Percentiles rank a stretch among this genome's conserved stretches.
phyloP scores from a whole-genome alignment of 1,139 yeast genomes.

The Sugiyamaella sp. region DNA sequence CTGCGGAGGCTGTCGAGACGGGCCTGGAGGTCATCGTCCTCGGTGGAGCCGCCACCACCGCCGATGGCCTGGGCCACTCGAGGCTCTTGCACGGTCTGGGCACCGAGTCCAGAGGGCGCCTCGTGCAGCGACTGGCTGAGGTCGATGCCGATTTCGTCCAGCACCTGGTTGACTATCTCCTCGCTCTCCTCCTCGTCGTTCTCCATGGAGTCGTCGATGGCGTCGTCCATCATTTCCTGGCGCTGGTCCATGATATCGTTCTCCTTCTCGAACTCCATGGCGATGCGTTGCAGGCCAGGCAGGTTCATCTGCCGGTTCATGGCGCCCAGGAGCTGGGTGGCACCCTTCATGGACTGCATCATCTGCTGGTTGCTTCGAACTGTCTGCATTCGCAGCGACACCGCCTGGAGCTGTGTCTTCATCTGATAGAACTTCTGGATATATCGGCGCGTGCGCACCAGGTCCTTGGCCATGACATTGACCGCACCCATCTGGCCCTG shows the following conservation, averaged over 20 bases:
- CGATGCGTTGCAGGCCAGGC: slow-evolving; percentile 84
- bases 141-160: slow-evolving; percentile 95
- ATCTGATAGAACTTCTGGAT: slow-evolving; percentile 87
- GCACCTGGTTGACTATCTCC: slow-evolving; percentile 85
- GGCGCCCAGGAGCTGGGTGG: slow-evolving; percentile 78
- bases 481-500: slow-evolving; percentile 87
- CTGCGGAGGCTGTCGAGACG: slow-evolving; percentile 81
- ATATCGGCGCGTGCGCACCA: slow-evolving; percentile 79
- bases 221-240: slow-evolving; percentile 98
- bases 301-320: slow-evolving; percentile 90
- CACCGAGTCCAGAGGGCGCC: slow-evolving; percentile 58
- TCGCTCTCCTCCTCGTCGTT: slow-evolving; percentile 86
- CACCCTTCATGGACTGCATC: slow-evolving; percentile 94
- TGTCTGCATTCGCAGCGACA: slow-evolving; percentile 84
- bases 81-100: slow-evolving; percentile 41
- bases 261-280: slow-evolving; percentile 94
- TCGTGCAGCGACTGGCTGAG: slow-evolving; percentile 66
- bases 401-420: slow-evolving; percentile 96
- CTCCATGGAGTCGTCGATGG: slow-evolving; percentile 93
- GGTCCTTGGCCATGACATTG: slow-evolving; percentile 92
- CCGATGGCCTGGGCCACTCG: slow-evolving; percentile 57
- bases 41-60: slow-evolving; percentile 43
- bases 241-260: slow-evolving; percentile 98
- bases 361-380: slow-evolving; percentile 93
- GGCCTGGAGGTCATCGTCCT: slow-evolving; percentile 87